Base-by-base conservation (phyloP, 148 eudicot genomes). In the Fagopyrum tataricum region DNA sequence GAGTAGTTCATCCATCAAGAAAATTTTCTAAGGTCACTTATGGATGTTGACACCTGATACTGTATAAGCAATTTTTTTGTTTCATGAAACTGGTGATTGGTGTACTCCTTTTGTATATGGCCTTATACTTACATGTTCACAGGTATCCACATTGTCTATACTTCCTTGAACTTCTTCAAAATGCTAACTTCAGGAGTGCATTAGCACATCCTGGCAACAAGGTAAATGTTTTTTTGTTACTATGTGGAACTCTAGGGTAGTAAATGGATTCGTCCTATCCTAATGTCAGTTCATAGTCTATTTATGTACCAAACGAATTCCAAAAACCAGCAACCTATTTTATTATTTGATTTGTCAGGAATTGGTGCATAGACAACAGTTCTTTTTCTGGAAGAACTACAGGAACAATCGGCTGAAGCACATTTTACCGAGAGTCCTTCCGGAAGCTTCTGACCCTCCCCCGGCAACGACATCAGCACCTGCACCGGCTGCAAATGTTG, bases 191-290 rank as follows among this genome's bases (percentile, higher is more conserved):
- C 73, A 88, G 97, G 42, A 84, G 74, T 75, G 93, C 97, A 68
- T 90, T 95, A 96, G 99, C 97, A 31, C 96, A 91, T 89, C 99
- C 99, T 59, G 92, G 79, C 48, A 95, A 79, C 90, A 95, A 95
- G 96, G 98, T 94, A 70, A 26, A 40, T 76, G 5, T 72, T 24
- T 47, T 42, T 31, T 31, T 31, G 37, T 31, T 31, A 31, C 37
- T 31, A 31, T 31, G 37, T 31, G 37, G 2, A 31, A 0, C 2
- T 31, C 37, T 31, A 31, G 37, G 37, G 37, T 31, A 31, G 37
- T 31, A 31, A 20, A 21, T 56, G 5, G 37, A 56, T 56, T 56
- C 0, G 2, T 5, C 10, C 26, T 18, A 20, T 56, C 7, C 0
- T 14, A 20, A 9, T 17, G 37, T 59, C 66, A 59, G 5, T 31